Evolutionary conservation across 257 asterid genomes (phyloP).

Genomic region (Schizonepeta tenuifolia): DNA sequence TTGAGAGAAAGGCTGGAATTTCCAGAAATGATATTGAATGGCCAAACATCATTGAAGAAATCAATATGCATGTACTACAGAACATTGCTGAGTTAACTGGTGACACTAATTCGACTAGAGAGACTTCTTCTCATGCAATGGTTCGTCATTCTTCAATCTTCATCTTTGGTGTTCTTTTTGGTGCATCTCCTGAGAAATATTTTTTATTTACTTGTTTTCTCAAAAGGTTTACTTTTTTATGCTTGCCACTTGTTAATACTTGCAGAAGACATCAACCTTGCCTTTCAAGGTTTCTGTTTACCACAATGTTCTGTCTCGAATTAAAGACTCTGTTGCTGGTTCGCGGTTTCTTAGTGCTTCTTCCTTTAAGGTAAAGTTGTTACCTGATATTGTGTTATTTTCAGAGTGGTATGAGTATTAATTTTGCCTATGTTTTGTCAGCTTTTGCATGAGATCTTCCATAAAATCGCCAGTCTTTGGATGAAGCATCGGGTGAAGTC

Average conservation of each 20-base stretch:
- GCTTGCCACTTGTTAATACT: constrained; percentile 23
- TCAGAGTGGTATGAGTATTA: constrained; percentile 12
- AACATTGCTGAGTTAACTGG: constrained; percentile 37
- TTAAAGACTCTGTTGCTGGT: constrained; percentile 60
- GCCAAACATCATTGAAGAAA: constrained; percentile 49
- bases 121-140: constrained; percentile 37
- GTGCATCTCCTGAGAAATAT: background rate
- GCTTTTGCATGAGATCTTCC: constrained; percentile 68
- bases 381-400: constrained; percentile 11
- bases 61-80: constrained; percentile 55
- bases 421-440: constrained; percentile 40
- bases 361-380: constrained; percentile 57
- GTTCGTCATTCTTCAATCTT: constrained; percentile 41
- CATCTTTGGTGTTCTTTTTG: constrained; percentile 4
- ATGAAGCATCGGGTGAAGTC: constrained; percentile 58
- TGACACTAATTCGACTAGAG: constrained; percentile 32
- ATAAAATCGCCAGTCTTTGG: constrained; percentile 71
- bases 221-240: background rate
- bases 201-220: background rate
- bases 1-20: constrained; percentile 39
- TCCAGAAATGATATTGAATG: constrained; percentile 48
- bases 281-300: constrained; percentile 56
- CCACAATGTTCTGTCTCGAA: constrained; percentile 63
- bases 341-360: constrained; percentile 59
- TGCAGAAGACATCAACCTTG: constrained; percentile 51